phyloP scores from a whole-genome alignment of 768 basidiomycete species.

The Lactarius trivialis region DNA sequence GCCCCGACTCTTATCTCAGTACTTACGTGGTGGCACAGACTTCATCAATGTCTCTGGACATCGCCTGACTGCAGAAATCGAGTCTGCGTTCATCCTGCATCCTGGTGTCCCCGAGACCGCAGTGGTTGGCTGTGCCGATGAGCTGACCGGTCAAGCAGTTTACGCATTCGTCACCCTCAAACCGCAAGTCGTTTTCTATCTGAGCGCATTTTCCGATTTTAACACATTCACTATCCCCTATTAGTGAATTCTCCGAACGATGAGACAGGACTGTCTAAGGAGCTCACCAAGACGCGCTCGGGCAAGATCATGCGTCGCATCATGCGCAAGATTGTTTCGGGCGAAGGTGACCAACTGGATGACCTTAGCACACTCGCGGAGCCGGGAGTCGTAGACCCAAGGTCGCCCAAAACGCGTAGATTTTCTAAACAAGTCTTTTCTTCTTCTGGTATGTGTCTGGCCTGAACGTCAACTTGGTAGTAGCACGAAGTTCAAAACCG shows the following conservation, averaged over 20 bases:
- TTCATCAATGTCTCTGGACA: conserved; percentile 99
- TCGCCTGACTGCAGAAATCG: conserved; percentile 95
- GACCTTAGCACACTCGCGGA: conserved; percentile 93
- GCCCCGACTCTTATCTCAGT: not conserved
- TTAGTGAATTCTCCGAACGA: conserved; percentile 75
- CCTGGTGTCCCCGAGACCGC: conserved; percentile 95
- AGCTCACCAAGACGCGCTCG: conserved; percentile 90
- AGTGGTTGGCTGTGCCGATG: conserved; percentile 81
- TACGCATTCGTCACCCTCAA: conserved; percentile 91
- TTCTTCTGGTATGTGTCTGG: not conserved
- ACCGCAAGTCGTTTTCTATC: conserved; percentile 51
- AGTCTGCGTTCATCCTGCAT: conserved; percentile 92
- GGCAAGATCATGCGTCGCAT: conserved; percentile 98
- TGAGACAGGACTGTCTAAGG: conserved; percentile 70
- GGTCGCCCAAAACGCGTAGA: conserved; percentile 40
- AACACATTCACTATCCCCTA: not conserved
- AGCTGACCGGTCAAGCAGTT: conserved; percentile 91
- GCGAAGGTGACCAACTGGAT: conserved; percentile 92
- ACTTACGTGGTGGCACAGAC: conserved; percentile 43
- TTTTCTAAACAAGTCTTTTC: not conserved
- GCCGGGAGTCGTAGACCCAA: conserved; percentile 76
- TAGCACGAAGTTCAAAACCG: not conserved
- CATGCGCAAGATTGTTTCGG: conserved; percentile 92
- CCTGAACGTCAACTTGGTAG: not conserved
- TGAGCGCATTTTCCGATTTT: not conserved